These are phyloP conservation scores for Teunomyces cretensis DNA, from an alignment of 805 yeast species.

Conservation along the genomic window DNA sequence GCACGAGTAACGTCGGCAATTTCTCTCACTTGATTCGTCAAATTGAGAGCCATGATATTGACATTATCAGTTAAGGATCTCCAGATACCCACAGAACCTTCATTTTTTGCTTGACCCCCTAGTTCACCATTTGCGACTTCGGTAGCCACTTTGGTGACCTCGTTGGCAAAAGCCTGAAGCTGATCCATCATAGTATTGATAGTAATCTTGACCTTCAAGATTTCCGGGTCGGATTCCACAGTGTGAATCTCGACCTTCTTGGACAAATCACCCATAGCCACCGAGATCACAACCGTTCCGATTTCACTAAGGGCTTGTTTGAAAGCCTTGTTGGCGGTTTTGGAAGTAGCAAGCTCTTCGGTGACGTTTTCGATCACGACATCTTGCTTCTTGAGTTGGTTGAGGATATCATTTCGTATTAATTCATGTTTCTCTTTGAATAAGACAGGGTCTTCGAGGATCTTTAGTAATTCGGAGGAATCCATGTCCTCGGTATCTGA, in stretches of 20 bases:
- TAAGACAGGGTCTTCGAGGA: slow-evolving; percentile 40
- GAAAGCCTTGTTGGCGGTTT: slow-evolving; percentile 64
- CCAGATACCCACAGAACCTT: slow-evolving; percentile 89
- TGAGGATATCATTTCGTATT: slow-evolving; percentile 30
- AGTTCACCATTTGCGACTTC: slow-evolving; percentile 89
- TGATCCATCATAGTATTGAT: slow-evolving; percentile 90
- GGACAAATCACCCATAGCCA: slow-evolving; percentile 84
- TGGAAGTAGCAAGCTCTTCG: slow-evolving; percentile 34
- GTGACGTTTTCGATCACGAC: slow-evolving; percentile 22
- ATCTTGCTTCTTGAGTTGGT: slow-evolving; percentile 32
- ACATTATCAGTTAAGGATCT: slow-evolving; percentile 79
- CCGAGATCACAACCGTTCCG: slow-evolving; percentile 84
- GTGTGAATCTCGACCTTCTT: slow-evolving; percentile 75
- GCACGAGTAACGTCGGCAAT: slow-evolving; percentile 89
- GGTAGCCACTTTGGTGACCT: slow-evolving; percentile 82
- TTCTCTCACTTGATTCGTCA: slow-evolving; percentile 70
- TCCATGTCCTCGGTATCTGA: slow-evolving; percentile 21
- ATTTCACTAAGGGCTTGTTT: slow-evolving; percentile 73
- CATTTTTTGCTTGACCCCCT: slow-evolving; percentile 85
- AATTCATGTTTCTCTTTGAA: slow-evolving; percentile 26
- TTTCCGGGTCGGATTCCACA: slow-evolving; percentile 75
- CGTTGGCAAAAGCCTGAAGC: slow-evolving; percentile 74
- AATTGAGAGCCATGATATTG: slow-evolving; percentile 83
- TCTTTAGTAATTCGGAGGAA: slow-evolving; percentile 29
- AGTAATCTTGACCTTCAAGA: slow-evolving; percentile 73